Conservation (phyloP, 768 basidiomycete species). For the Mycena floridula region DNA sequence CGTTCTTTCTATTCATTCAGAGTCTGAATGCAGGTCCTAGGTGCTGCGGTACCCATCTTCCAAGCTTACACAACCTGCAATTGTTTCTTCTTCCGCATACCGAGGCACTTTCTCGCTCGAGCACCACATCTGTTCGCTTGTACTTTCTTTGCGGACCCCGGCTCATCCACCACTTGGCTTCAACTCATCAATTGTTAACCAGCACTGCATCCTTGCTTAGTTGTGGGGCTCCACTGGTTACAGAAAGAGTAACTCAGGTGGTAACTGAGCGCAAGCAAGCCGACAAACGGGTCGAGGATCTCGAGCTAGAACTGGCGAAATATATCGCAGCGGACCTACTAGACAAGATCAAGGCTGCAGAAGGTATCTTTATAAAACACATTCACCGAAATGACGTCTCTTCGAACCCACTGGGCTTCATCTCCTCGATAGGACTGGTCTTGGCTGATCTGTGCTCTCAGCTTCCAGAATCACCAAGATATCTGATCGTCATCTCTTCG, state of each 20-base stretch:
- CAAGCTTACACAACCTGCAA: conserved; percentile 67
- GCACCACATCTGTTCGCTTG: conserved; percentile 60
- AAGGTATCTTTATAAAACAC: conserved; percentile 37
- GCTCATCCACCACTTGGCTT: conserved; percentile 54
- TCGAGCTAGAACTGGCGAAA: conserved; percentile 60
- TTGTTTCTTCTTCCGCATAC: conserved; percentile 68
- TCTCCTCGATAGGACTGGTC: conserved; percentile 50
- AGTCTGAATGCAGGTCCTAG: conserved; percentile 24
- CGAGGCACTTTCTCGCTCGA: conserved; percentile 55
- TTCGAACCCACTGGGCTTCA: conserved; percentile 48
- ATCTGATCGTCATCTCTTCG: conserved; percentile 53
- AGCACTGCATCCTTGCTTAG: conserved; percentile 56
- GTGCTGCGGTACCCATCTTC: conserved; percentile 82
- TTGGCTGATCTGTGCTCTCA: conserved; percentile 24
- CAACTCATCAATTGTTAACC: conserved; percentile 50
- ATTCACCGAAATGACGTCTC: conserved; percentile 60
- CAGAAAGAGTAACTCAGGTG: conserved; percentile 61
- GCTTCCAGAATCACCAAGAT: conserved; percentile 20
- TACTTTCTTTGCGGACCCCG: conserved; percentile 84
- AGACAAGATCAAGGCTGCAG: conserved; percentile 25
- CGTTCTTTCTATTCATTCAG: conserved; percentile 8
- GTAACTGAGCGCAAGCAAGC: conserved; percentile 61
- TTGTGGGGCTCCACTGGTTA: conserved; percentile 60
- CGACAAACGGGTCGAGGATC: conserved; percentile 62
- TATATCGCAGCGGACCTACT: conserved; percentile 36